Percentiles rank a stretch among this genome's conserved stretches.
Conservation (phyloP, 257 asterid genomes). For the Fraxinus cuspidata region DNA sequence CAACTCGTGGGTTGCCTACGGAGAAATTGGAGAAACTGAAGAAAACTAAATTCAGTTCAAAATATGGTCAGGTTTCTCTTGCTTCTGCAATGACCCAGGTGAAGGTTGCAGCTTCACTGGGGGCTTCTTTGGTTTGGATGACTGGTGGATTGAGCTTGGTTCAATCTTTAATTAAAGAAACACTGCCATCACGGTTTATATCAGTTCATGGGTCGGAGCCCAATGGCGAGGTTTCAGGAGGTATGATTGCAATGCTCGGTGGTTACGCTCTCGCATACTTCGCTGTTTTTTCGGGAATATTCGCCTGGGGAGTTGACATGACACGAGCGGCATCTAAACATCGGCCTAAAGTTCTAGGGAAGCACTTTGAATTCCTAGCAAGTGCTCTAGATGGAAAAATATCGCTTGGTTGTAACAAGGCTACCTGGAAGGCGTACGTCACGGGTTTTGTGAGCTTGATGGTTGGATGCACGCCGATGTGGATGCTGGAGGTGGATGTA, state of each 20-base stretch:
- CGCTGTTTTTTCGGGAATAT: conserved; percentile 54
- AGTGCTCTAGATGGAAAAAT: conserved; percentile 78
- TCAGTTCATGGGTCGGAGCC: conserved; percentile 52
- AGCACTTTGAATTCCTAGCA: conserved; percentile 74
- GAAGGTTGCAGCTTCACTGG: conserved; percentile 79
- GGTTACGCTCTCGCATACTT: conserved; percentile 89
- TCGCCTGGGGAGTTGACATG: conserved; percentile 87
- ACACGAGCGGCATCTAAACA: conserved; percentile 52
- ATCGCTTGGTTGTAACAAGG: conserved; percentile 75
- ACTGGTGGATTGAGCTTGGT: conserved; percentile 71
- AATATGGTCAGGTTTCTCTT: conserved; percentile 83
- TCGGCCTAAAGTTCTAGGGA: conserved; percentile 51
- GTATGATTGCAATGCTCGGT: conserved; percentile 69
- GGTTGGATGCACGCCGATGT: conserved; percentile 79
- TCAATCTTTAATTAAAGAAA: conserved; percentile 70
- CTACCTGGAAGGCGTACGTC: conserved; percentile 82
- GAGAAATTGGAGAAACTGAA: conserved; percentile 63
- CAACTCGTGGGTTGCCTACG: conserved; percentile 51
- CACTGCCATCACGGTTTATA: conserved; percentile 86
- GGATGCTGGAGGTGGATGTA: conserved; percentile 84
- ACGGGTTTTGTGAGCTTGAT: conserved; percentile 73
- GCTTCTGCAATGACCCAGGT: conserved; percentile 72
- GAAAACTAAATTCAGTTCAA: conserved; percentile 53
- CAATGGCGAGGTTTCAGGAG: conserved; percentile 48
- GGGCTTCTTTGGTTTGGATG: conserved; percentile 86